Conservation (phyloP, 202 grass and related monocot genomes). For the Eragrostis tef region DNA sequence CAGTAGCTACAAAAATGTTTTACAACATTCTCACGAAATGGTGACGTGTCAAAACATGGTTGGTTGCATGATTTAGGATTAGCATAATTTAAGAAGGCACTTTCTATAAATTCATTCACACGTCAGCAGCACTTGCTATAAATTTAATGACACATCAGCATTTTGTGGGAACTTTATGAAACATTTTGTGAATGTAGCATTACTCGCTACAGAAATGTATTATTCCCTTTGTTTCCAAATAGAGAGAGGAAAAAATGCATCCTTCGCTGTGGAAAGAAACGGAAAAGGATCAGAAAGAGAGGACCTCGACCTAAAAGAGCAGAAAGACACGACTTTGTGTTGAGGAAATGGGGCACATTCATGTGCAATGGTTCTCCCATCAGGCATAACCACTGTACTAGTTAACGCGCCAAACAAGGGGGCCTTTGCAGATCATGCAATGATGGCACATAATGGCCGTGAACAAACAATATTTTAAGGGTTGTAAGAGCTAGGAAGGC, state of each 20-base stretch:
- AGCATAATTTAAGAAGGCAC: too few species aligned
- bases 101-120: too few species aligned
- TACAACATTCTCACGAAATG: too few species aligned
- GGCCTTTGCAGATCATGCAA: slow-evolving; percentile 30
- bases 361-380: slow-evolving; percentile 55
- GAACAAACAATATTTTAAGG: slow-evolving; percentile 21
- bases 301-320: slow-evolving; percentile 17
- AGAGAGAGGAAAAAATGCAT: neutral
- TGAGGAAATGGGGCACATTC: slow-evolving; percentile 23
- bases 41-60: too few species aligned
- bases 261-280: slow-evolving; percentile 26
- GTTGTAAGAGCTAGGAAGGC: slow-evolving; percentile 5
- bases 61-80: too few species aligned
- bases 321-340: slow-evolving; percentile 29
- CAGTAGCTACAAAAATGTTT: too few species aligned
- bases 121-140: too few species aligned
- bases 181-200: too few species aligned
- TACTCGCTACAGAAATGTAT: too few species aligned
- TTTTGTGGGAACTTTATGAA: too few species aligned
- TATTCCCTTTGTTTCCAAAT: neutral
- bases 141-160: too few species aligned
- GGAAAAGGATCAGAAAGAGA: neutral
- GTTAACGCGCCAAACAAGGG: slow-evolving; percentile 18
- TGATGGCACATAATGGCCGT: slow-evolving; percentile 30
- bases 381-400: slow-evolving; percentile 19